phyloP scores from a whole-genome alignment of 1,284 basidiomycete genomes.

The Thecaphora thlaspeos region DNA sequence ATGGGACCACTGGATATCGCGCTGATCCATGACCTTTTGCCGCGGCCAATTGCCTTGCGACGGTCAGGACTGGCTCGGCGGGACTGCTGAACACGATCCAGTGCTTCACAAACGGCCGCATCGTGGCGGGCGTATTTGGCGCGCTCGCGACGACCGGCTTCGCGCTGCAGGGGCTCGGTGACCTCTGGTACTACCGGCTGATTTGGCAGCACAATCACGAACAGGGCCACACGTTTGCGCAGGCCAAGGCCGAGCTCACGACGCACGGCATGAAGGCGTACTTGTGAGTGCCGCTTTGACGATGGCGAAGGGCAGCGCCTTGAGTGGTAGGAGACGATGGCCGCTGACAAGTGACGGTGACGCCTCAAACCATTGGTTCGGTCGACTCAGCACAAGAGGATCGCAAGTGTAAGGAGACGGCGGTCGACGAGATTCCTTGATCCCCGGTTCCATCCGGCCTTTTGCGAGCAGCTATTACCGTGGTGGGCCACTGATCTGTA shows the following conservation, averaged over 20 bases:
- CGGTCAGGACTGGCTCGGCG: slow-evolving; percentile 72
- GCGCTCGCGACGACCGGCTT: slow-evolving; percentile 81
- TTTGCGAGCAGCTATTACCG: too few species aligned
- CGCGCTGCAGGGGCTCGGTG: slow-evolving; percentile 78
- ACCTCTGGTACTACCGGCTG: slow-evolving; percentile 75
- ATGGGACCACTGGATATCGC: neutral
- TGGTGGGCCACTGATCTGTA: too few species aligned
- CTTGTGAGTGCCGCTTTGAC: slow-evolving; percentile 61
- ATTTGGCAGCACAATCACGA: slow-evolving; percentile 81
- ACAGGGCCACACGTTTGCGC: slow-evolving; percentile 57
- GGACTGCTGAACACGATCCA: slow-evolving; percentile 91
- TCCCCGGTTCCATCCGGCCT: too few species aligned
- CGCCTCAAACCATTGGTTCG: neutral
- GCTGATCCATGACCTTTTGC: neutral
- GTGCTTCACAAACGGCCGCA: slow-evolving; percentile 48
- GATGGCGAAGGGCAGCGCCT: too few species aligned
- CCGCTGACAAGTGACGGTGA: too few species aligned
- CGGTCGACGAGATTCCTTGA: too few species aligned
- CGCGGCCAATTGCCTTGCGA: too few species aligned
- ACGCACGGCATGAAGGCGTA: slow-evolving; percentile 82
- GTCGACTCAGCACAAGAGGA: slow-evolving; percentile 5
- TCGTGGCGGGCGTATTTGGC: slow-evolving; percentile 64
- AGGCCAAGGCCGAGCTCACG: slow-evolving; percentile 83
- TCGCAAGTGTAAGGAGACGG: slow-evolving; percentile 8
- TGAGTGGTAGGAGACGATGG: too few species aligned